Base-by-base conservation (phyloP, 108 stramenopile species). In the Skeletonema potamos region DNA sequence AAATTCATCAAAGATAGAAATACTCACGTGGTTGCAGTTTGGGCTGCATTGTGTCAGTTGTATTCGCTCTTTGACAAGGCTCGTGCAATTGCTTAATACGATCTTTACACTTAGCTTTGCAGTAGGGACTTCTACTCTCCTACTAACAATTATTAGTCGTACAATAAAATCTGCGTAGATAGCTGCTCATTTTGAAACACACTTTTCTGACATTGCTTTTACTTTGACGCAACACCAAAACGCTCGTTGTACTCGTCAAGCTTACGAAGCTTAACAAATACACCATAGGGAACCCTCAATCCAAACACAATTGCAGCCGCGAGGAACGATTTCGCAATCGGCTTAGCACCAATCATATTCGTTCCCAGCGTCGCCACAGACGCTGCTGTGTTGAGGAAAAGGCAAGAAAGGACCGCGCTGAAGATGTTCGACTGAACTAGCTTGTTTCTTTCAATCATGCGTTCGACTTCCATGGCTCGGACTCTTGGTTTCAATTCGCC, bases 401-500 rank as follows among this genome's bases (percentile, higher is more conserved):
- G 60, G 27, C 90, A 82, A 3, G 89, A 75, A 13, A 93, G 44
- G 4, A 93, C 84, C 17, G 86, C 92, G 30, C 87, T 83, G 60
- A 92, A 92, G 13, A 78, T 87, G 61, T 92, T 95, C 58, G 82
- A 80, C 68, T 95, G 92, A 32, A 91, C 89, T 27, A 95, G 54
- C 57, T 90, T 93, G 75, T 86, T 87, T 59, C 95, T 65, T 27
- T 94, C 87, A 46, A 95, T 86, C 74, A 89, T 86, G 63, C 93
- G 66, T 77, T 98, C 97, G 18, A 94, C 88, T 70, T 98, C 96
- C 55, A 95, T 73, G 9, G 96, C 93, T 58, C 97, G 84, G 22
- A 97, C 96, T 33, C 96, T 81, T 2, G 97, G 83, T 77, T 95
- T 96, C 60, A 98, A 89, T 54, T 98, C 95, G 17, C 97, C 97